Percentiles rank a stretch among this genome's conserved stretches.
These are phyloP conservation scores for Wallacemonas sp. DNA, from an alignment of 208 protist genomes.

Conservation along the genomic window DNA sequence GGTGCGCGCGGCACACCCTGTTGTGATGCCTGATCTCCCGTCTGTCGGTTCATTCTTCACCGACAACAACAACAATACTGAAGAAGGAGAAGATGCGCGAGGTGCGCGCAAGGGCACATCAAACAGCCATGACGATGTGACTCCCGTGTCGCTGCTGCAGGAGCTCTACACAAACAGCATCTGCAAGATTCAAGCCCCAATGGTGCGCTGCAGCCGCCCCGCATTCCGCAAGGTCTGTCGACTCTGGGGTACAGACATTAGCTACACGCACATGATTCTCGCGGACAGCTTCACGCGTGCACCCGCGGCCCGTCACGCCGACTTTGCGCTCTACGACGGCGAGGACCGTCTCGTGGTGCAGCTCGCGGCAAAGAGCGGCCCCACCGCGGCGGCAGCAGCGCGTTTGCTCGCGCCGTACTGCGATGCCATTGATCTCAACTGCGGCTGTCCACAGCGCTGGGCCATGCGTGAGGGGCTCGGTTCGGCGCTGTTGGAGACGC, in stretches of 20 bases:
- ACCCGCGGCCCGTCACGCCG: slow-evolving; percentile 63
- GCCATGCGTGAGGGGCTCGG: slow-evolving; percentile 84
- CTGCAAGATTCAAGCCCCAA: slow-evolving; percentile 86
- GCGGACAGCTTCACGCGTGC: slow-evolving; percentile 81
- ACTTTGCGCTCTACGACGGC: slow-evolving; percentile 72
- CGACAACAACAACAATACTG: too few relatives aligned
- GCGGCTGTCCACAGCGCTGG: slow-evolving; percentile 93
- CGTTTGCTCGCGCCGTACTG: slow-evolving; percentile 58
- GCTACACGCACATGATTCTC: slow-evolving; percentile 93
- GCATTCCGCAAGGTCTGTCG: slow-evolving; percentile 82
- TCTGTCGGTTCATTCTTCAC: not conserved
- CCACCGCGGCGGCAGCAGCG: slow-evolving; percentile 56
- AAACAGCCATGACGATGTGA: too few relatives aligned
- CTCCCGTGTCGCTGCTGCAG: too few relatives aligned
- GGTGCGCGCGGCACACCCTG: not conserved
- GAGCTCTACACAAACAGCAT: slow-evolving; percentile 41
- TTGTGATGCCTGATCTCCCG: not conserved
- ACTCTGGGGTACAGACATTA: slow-evolving; percentile 73
- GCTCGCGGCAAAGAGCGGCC: slow-evolving; percentile 74
- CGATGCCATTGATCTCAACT: slow-evolving; percentile 92
- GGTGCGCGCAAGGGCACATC: too few relatives aligned
- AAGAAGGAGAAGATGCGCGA: too few relatives aligned
- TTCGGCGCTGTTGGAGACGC: slow-evolving; percentile 63
- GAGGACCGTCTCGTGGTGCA: slow-evolving; percentile 85
- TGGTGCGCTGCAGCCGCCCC: slow-evolving; percentile 92